These are phyloP conservation scores for Vanderwaltozyma yarrowii DNA, from an alignment of 805 yeast genomes.

Conservation along the genomic window DNA sequence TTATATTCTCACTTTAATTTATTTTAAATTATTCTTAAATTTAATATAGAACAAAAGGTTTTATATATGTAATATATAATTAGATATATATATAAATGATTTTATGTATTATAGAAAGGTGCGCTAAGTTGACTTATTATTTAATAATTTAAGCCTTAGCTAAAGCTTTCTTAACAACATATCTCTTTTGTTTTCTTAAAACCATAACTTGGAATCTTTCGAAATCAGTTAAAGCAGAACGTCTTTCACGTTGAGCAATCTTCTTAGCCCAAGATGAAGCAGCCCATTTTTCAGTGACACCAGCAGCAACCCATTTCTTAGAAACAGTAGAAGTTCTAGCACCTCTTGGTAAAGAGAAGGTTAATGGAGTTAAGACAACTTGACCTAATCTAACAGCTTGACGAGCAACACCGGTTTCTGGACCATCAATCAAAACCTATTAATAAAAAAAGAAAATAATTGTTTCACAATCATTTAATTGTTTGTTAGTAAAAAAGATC, in stretches of 20 bases:
- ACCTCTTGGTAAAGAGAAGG: conserved; percentile 89
- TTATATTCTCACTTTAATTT: too few species aligned
- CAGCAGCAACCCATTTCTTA: conserved; percentile 92
- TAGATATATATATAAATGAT: too few species aligned
- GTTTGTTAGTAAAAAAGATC: background rate
- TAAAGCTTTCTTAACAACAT: conserved; percentile 88
- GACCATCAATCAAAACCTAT: conserved; percentile 93
- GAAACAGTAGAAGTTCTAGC: conserved; percentile 74
- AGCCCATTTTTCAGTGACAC: conserved; percentile 83
- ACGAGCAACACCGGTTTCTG: conserved; percentile 78
- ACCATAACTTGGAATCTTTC: conserved; percentile 99
- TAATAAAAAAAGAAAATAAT: conserved; percentile 4
- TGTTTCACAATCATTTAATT: too few species aligned
- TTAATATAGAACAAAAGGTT: too few species aligned
- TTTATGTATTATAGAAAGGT: too few species aligned
- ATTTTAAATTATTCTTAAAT: too few species aligned
- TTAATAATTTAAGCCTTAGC: conserved; percentile 70
- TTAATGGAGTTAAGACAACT: conserved; percentile 88
- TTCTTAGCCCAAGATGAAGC: conserved; percentile 96
- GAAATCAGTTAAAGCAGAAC: conserved; percentile 89
- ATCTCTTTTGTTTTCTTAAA: conserved; percentile 95
- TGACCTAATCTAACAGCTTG: conserved; percentile 82
- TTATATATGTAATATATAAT: too few species aligned
- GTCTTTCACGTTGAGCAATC: conserved; percentile 89
- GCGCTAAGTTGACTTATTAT: too few species aligned